A percentile compares a stretch with the other conserved stretches of the same genome.
phyloP scores from a whole-genome alignment of 768 basidiomycete species.

The Dendrothele bispora region DNA sequence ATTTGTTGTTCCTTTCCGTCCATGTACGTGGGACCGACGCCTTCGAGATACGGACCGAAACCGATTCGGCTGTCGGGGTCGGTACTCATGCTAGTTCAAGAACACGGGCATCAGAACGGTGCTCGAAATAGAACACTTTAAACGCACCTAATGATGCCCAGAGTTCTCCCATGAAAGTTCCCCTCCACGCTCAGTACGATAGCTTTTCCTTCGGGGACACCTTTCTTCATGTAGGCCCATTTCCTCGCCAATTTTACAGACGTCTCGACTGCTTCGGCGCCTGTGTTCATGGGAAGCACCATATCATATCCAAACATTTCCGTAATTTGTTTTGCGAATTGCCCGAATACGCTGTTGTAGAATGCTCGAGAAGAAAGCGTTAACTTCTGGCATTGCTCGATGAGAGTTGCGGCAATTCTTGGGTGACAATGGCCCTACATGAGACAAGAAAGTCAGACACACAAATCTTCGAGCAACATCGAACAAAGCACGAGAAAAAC shows the following conservation, averaged over 20 bases:
- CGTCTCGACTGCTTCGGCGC: slow-evolving; percentile 97
- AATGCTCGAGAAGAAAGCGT: slow-evolving; percentile 96
- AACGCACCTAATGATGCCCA: slow-evolving; percentile 78
- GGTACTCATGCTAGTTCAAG: slow-evolving; percentile 75
- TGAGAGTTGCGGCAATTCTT: slow-evolving; percentile 76
- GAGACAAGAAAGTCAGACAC: slow-evolving; percentile 1
- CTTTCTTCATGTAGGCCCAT: slow-evolving; percentile 94
- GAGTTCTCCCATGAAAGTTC: slow-evolving; percentile 95
- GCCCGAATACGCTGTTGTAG: slow-evolving; percentile 89
- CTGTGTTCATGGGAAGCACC: slow-evolving; percentile 99
- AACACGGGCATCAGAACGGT: slow-evolving; percentile 11
- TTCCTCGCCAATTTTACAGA: slow-evolving; percentile 94
- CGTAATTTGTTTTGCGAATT: slow-evolving; percentile 85
- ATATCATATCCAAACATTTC: slow-evolving; percentile 89
- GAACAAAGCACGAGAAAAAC: not conserved
- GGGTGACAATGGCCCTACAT: slow-evolving; percentile 88
- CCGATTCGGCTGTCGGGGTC: slow-evolving; percentile 86
- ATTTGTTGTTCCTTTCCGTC: slow-evolving; percentile 51
- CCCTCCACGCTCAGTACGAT: slow-evolving; percentile 83
- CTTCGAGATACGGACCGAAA: slow-evolving; percentile 88
- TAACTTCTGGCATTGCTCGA: slow-evolving; percentile 83
- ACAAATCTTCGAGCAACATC: not conserved
- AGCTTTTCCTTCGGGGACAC: slow-evolving; percentile 77
- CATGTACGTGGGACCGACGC: slow-evolving; percentile 77
- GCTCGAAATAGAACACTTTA: slow-evolving; percentile 5